Evolutionary conservation across 352 stramenopile genomes (phyloP), one percentile per base, ranked within the genome.

Genomic region (Phytopythium aichiense): DNA sequence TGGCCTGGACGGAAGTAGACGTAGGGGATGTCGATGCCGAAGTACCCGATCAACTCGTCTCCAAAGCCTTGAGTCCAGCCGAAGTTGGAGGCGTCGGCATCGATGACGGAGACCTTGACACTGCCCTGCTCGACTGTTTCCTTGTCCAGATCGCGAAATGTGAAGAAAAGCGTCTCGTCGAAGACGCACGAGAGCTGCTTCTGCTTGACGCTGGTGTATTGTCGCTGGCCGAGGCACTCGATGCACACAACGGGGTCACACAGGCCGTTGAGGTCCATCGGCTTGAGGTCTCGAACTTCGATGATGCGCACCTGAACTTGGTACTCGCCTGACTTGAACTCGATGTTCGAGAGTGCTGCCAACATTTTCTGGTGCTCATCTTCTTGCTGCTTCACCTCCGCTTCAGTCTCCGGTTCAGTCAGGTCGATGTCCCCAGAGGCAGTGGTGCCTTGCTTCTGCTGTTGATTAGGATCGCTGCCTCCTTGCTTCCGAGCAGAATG

Each of bases 81-180:
- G 20, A 69, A 68, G 7, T 58, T 48, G 4, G 72, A 72, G 1
- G 71, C 68, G 66, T 96, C 85, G 8, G 84, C 88, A 52, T 95
- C 88, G n/a, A 91, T 74, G n/a, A 94, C 86, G 1, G 81, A 87
- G 25, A 96, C 74, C 58, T 89, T 88, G 60, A 96, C 89, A 37
- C 63, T 88, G 43, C 80, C 78, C 56, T 86, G 76, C 62, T 95
- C 76, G 9, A 91, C 67, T 20, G 72, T 77, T 35, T 92, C 82
- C 68, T 84, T 89, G 65, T 92, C 82, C 8, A 96, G 20, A 46
- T 92, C 67, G 31, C 76, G 74, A 40, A 97, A 92, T 61, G 94
- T 88, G 67, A 98, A 96, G 58, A 93, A 93, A 28, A 97, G 73
- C 18, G 83, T 81, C 63, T 98, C 88, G 67, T 98, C 92, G 73